phyloP scores from a whole-genome alignment of 2,329 filamentous ascomycete genomes.

The Pseudocercospora musae region DNA sequence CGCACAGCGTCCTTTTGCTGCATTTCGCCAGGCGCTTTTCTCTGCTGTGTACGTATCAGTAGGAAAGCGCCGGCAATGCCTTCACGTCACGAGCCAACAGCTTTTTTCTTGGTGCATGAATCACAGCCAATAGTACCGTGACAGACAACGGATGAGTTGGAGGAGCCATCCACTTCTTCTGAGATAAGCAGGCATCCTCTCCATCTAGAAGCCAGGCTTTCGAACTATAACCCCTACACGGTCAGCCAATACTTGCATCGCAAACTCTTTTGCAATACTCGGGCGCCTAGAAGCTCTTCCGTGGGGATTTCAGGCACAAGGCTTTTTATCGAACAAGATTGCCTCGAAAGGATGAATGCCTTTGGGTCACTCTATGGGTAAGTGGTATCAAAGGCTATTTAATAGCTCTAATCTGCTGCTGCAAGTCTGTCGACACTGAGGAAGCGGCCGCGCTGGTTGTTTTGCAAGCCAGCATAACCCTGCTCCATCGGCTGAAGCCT shows the following conservation, averaged over 20 bases:
- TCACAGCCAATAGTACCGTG: constrained; percentile 14
- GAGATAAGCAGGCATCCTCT: constrained; percentile 13
- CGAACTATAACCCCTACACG: neutral
- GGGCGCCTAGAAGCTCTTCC: neutral
- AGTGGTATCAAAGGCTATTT: neutral
- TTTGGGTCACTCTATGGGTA: neutral
- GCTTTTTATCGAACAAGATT: neutral
- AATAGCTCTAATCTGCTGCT: neutral
- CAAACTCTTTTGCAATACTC: neutral
- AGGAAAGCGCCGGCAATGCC: neutral
- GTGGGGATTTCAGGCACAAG: neutral
- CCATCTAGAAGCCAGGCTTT: constrained; percentile 7
- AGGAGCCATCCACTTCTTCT: constrained; percentile 3
- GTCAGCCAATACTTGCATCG: constrained; percentile 3
- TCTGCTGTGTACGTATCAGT: neutral
- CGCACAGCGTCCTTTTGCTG: constrained; percentile 1
- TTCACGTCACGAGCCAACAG: constrained; percentile 11
- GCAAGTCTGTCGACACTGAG: neutral
- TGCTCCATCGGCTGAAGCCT: neutral
- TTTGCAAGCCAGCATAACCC: neutral
- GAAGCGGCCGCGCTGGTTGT: neutral
- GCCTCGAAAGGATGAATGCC: neutral
- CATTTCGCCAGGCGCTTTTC: neutral
- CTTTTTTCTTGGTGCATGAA: constrained; percentile 9
- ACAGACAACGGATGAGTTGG: constrained; percentile 1